Percentiles rank a stretch among this genome's conserved stretches.
phyloP scores from a whole-genome alignment of 169 alveolate genomes.

The Plasmodium adleri region DNA sequence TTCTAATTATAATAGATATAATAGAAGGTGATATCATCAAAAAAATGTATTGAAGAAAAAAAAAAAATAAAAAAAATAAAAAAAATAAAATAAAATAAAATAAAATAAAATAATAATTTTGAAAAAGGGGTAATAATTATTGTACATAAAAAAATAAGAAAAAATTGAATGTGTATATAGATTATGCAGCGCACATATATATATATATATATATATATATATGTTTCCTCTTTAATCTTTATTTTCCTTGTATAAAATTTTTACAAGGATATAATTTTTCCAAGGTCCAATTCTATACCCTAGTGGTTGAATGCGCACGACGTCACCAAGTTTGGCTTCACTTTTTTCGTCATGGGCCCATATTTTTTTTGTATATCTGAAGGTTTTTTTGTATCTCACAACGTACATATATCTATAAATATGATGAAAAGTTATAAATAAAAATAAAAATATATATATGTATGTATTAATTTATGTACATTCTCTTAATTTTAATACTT shows the following conservation, averaged over 20 bases:
- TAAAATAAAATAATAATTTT: not conserved
- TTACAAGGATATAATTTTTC: conserved; percentile 86
- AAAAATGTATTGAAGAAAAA: not conserved
- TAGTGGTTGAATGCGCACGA: conserved; percentile 93
- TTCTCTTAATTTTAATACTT: not conserved
- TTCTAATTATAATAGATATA: conserved; percentile 49
- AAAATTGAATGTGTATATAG: not conserved
- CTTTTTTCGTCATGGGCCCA: conserved; percentile 92
- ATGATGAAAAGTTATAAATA: not conserved
- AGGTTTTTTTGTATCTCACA: conserved; percentile 91
- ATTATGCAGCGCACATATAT: not conserved
- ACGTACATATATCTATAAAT: conserved; percentile 90
- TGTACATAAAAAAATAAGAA: not conserved
- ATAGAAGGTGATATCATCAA: conserved; percentile 20
- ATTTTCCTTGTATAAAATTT: conserved; percentile 81
- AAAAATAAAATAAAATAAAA: not conserved
- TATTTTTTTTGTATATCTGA: conserved; percentile 91
- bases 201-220: too few species aligned
- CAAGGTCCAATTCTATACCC: conserved; percentile 90
- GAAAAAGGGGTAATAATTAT: not conserved
- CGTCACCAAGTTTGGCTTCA: conserved; percentile 91
- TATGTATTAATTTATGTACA: not conserved
- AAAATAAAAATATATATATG: not conserved
- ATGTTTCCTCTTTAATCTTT: conserved; percentile 31
- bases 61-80: not conserved